phyloP scores from a whole-genome alignment of 305 asterid genomes.

The Fraxinus paxiana region DNA sequence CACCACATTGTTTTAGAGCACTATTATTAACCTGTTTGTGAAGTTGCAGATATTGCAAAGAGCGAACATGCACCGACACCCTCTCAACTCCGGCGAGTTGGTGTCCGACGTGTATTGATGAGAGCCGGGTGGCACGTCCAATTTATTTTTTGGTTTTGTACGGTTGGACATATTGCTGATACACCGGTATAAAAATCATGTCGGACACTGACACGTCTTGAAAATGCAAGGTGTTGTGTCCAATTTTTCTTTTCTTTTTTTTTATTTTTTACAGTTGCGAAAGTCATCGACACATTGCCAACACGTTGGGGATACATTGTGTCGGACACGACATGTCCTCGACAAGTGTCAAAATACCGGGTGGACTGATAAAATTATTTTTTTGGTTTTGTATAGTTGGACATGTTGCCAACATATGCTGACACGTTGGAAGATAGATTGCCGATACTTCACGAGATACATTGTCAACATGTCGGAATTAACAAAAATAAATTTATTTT shows the following conservation, averaged over 20 bases:
- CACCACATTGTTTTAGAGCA: constrained; percentile 6
- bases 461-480: not conserved
- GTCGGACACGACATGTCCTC: not conserved
- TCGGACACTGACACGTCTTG: not conserved
- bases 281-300: not conserved
- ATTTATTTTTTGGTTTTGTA: not conserved
- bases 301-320: not conserved
- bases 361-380: not conserved
- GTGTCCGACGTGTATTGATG: not conserved
- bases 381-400: not conserved
- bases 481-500: not conserved
- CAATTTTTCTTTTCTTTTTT: not conserved
- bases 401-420: not conserved
- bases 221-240: not conserved
- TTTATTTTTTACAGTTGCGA: not conserved
- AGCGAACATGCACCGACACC: not conserved
- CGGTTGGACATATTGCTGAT: not conserved
- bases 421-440: not conserved
- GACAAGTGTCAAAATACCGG: not conserved
- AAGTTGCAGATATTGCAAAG: not conserved
- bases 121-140: not conserved
- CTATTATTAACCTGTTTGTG: not conserved
- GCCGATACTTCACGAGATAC: not conserved
- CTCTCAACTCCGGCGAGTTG: not conserved
- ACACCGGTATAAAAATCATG: not conserved